A percentile compares a stretch with the other conserved stretches of the same genome.
phyloP scores from a whole-genome alignment of 306 rosid species.

The Cucurbita pepo region DNA sequence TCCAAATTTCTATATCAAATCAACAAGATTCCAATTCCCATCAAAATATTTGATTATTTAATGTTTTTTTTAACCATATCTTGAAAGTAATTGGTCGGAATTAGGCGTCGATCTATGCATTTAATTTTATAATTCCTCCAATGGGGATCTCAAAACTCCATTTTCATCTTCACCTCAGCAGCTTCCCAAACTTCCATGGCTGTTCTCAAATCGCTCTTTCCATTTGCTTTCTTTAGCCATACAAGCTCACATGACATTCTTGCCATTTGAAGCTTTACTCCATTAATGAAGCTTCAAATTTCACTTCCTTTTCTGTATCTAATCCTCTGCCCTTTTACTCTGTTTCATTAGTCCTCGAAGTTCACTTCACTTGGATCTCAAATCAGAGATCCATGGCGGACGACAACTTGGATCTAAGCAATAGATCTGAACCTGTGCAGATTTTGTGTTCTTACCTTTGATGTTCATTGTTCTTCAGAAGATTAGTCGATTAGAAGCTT shows the following conservation, averaged over 20 bases:
- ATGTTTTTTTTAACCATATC: background rate
- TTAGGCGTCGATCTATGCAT: background rate
- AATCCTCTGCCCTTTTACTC: background rate
- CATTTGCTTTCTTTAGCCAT: constrained; percentile 15
- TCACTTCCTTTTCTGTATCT: background rate
- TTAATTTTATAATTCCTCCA: background rate
- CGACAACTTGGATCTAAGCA: background rate
- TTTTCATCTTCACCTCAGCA: background rate
- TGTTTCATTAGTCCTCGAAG: background rate
- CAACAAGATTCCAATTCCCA: background rate
- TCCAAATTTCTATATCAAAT: no score
- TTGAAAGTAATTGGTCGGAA: background rate
- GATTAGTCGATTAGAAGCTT: background rate
- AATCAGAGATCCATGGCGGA: background rate
- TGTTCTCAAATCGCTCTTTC: constrained; percentile 21
- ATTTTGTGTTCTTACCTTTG: background rate
- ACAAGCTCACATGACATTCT: constrained; percentile 18
- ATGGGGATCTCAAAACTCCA: background rate
- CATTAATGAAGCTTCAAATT: background rate
- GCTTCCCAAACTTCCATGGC: constrained; percentile 8
- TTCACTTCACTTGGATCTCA: background rate
- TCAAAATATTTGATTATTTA: background rate
- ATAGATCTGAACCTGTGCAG: background rate
- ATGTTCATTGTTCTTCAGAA: background rate
- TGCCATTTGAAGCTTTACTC: constrained; percentile 2